phyloP scores from a whole-genome alignment of 2,329 filamentous ascomycete genomes.

The Pseudogymnoascus sp. region DNA sequence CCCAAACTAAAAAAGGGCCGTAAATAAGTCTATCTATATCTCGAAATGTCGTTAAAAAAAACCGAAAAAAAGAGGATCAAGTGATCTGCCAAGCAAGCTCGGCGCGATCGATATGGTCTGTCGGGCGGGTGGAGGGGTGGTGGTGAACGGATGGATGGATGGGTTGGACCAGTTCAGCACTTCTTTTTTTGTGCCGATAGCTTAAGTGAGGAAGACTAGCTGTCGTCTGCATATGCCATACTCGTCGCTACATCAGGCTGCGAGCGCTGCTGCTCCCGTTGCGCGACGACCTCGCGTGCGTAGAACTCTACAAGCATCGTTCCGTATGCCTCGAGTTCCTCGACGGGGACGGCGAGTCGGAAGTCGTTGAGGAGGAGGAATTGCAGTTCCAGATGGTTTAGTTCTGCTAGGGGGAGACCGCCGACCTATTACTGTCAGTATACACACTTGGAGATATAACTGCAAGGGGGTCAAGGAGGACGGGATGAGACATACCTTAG shows the following conservation, averaged over 20 bases:
- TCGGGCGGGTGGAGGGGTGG: not conserved
- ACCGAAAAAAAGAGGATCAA: not conserved
- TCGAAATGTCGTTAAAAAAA: not conserved
- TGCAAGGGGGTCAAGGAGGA: not conserved
- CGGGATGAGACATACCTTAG: conserved; percentile 62
- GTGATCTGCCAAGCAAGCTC: not conserved
- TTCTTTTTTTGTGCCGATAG: not conserved
- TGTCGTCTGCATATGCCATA: not conserved
- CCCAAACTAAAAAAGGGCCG: not conserved
- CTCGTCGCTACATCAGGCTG: not conserved
- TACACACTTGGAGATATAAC: not conserved
- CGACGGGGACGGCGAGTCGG: conserved; percentile 81
- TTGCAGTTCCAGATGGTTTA: conserved; percentile 94
- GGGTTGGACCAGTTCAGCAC: not conserved
- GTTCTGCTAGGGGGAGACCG: conserved; percentile 79
- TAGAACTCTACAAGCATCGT: conserved; percentile 99
- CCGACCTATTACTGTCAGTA: conserved; percentile 59
- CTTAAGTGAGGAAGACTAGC: not conserved
- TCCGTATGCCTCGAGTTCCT: conserved; percentile 93
- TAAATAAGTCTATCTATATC: conserved; percentile 1
- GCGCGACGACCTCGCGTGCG: conserved; percentile 75
- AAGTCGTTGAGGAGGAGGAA: conserved; percentile 96
- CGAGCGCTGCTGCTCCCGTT: conserved; percentile 30
- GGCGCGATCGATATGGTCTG: not conserved
- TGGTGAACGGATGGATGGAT: not conserved